phyloP scores from a whole-genome alignment of 2,329 filamentous ascomycete species.

The Penicillium paneum region DNA sequence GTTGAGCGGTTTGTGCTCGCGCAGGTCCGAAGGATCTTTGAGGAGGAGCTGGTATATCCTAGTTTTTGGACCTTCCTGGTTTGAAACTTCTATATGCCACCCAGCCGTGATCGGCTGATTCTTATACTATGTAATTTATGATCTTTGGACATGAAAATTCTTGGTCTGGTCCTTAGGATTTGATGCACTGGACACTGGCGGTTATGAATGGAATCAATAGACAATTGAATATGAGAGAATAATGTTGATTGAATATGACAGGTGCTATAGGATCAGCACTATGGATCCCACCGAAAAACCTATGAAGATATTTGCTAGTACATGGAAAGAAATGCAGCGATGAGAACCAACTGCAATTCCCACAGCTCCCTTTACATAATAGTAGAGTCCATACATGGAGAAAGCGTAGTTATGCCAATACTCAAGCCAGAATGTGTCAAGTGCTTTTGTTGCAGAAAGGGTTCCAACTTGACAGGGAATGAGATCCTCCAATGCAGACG shows the following conservation, averaged over 20 bases:
- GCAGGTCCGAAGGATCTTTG: constrained; percentile 93
- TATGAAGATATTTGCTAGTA: neutral
- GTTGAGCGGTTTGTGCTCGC: constrained; percentile 96
- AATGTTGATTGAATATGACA: constrained; percentile 1
- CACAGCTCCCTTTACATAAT: neutral
- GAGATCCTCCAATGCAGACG: neutral
- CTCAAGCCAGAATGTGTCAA: neutral
- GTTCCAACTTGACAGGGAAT: neutral
- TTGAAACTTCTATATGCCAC: constrained; percentile 40
- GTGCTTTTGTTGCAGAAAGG: neutral
- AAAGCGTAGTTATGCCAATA: constrained; percentile 2
- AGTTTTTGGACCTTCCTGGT: constrained; percentile 98
- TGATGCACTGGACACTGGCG: neutral
- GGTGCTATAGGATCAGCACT: neutral
- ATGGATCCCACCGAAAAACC: neutral
- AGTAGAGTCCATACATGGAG: neutral
- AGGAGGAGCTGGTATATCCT: constrained; percentile 97
- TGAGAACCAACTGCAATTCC: neutral
- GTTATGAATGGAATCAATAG: neutral
- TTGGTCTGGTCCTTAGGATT: neutral
- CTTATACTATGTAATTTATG: constrained; percentile 15
- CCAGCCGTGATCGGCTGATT: neutral
- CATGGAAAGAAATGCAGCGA: neutral
- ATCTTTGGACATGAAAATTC: constrained; percentile 8
- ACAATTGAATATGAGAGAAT: neutral